Evolutionary conservation across 164 flowering plant genomes (phyloP), one percentile per base, ranked within the genome.

Genomic region (Annona cherimola): DNA sequence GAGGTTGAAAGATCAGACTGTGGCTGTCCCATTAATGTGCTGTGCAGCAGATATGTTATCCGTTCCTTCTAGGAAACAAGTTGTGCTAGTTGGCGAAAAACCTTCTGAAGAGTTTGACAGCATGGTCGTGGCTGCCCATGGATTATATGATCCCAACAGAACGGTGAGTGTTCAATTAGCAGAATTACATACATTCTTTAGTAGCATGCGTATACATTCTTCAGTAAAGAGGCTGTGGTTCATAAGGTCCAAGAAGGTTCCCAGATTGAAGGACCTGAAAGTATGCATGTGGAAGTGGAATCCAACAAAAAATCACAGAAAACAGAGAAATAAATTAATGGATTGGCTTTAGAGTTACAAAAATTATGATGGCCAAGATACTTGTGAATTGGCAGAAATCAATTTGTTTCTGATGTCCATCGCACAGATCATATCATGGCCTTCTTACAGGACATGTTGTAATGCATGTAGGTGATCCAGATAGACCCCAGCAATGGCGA

Each of bases 21-120:
- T 91, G 87, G 99, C 98, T 60, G 89, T 89, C 62, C 98, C 99
- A 0, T 66, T 94, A 71, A 91, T 94, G 99, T 89, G 99, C 73
- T 89, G 93, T 84, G 98, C 88, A 7, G 97, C 92, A 4, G 94
- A 92, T 68, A 90, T 92, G 96, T 74, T 90, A 14, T 70, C 76
- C 35, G 79, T 83, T 59, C 90, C 97, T 74, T 86, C 91, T 3
- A 74, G 88, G 73, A 92, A 88, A 75, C 96, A 92, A 80, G 85
- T 92, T n/a, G 94, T 95, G 55, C 66, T 95, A 70, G 94, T 89
- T 73, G 98, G 97, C 16, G 80, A 72, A 2, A 88, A 84, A 72
- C 7, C 81, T 54, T 79, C 85, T 4, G 19, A 14, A 5, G 88
- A 88, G 63, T 89, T 91, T 64, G 83, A 83, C 12, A 73, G 69